phyloP scores from a whole-genome alignment of 129 eudicot species.

The Flaveria brownii region DNA sequence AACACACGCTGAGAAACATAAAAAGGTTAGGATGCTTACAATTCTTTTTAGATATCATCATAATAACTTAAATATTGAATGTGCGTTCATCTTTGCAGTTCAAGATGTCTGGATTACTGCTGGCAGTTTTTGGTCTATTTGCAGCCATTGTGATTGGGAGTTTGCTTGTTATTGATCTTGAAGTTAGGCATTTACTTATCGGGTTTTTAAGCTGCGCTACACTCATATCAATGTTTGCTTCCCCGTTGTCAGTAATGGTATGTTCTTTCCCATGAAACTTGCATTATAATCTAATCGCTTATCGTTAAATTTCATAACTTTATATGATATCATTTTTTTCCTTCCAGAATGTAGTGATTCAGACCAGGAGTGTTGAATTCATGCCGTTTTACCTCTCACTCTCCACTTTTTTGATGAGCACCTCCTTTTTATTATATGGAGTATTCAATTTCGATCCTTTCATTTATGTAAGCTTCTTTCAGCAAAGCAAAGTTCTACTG shows the following conservation, averaged over 20 bases:
- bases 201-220: conserved; percentile 79
- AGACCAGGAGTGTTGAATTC: conserved; percentile 78
- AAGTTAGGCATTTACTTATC: conserved; percentile 50
- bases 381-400: conserved; percentile 96
- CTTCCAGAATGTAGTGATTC: conserved; percentile 73
- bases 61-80: background rate
- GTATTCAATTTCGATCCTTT: conserved; percentile 73
- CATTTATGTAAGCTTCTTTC: conserved; percentile 56
- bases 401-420: conserved; percentile 79
- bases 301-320: background rate
- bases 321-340: conserved; percentile 1
- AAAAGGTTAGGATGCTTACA: conserved; percentile 48
- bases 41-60: background rate
- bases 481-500: background rate
- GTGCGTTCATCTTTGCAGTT: conserved; percentile 47
- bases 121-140: conserved; percentile 60
- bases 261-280: conserved; percentile 10
- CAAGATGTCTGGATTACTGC: conserved; percentile 57
- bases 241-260: conserved; percentile 85
- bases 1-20: conserved; percentile 47
- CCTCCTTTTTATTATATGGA: conserved; percentile 75
- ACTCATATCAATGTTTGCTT: conserved; percentile 91
- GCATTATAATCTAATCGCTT: background rate
- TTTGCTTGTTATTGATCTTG: conserved; percentile 55
- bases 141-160: conserved; percentile 56